Evolutionary conservation across 768 basidiomycete species (phyloP).

Genomic region (Termitomyces sp.): DNA sequence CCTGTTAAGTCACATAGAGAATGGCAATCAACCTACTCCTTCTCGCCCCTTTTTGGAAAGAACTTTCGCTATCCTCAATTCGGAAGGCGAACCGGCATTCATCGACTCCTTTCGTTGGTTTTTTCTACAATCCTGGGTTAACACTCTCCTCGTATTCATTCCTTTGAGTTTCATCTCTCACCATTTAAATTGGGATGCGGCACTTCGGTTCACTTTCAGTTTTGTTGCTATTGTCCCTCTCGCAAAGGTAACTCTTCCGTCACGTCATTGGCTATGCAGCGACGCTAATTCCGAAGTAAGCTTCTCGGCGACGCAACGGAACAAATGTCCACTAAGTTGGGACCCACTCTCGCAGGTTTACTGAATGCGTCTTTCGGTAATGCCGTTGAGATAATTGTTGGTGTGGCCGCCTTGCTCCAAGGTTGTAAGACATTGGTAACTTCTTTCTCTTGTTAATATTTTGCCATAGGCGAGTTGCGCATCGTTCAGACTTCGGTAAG

Average conservation of each 20-base stretch:
- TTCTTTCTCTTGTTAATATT: background rate
- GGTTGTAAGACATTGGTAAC: conserved; percentile 28
- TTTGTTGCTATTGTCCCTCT: conserved; percentile 85
- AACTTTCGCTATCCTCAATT: conserved; percentile 33
- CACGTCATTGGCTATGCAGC: background rate
- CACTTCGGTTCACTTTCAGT: conserved; percentile 65
- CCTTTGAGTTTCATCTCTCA: conserved; percentile 67
- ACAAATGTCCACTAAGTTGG: conserved; percentile 70
- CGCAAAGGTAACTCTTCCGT: conserved; percentile 52
- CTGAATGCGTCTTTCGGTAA: conserved; percentile 83
- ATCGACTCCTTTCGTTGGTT: conserved; percentile 50
- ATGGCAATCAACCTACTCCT: background rate
- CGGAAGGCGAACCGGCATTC: conserved; percentile 64
- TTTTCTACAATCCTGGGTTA: conserved; percentile 62
- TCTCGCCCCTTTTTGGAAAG: conserved; percentile 18
- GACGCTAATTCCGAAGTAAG: conserved; percentile 23
- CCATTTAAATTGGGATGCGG: conserved; percentile 68
- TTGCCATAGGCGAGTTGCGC: conserved; percentile 58
- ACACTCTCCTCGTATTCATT: conserved; percentile 73
- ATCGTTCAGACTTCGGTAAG: conserved; percentile 88
- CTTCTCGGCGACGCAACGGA: conserved; percentile 80
- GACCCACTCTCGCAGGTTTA: conserved; percentile 81
- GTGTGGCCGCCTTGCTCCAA: conserved; percentile 76
- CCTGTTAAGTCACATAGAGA: background rate
- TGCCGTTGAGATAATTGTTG: conserved; percentile 87